A percentile compares a stretch with the other conserved stretches of the same genome.
These are phyloP conservation scores for Trametopsis cervina DNA, from an alignment of 768 basidiomycete species.

Conservation along the genomic window DNA sequence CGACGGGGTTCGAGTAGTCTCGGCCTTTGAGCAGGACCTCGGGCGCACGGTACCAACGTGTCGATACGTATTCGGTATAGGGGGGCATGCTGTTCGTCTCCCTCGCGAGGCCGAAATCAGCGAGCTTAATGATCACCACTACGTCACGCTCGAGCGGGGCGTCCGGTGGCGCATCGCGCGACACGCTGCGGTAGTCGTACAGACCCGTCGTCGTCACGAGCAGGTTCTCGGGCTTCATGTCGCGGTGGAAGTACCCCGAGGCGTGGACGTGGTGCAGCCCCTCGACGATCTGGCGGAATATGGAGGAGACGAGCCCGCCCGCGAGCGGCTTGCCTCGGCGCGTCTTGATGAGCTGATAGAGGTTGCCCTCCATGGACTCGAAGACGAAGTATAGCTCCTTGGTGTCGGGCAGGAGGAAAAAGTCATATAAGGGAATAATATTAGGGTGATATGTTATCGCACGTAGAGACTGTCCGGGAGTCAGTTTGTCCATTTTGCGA, in stretches of 20 bases:
- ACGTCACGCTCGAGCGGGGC: constrained; percentile 86
- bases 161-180: constrained; percentile 57
- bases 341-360: constrained; percentile 98
- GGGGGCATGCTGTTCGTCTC: constrained; percentile 85
- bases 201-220: constrained; percentile 96
- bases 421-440: constrained; percentile 98
- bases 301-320: constrained; percentile 92
- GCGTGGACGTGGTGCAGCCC: constrained; percentile 92
- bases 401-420: constrained; percentile 91
- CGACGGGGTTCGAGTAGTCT: constrained; percentile 95
- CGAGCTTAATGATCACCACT: constrained; percentile 93
- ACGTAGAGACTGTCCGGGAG: constrained; percentile 68
- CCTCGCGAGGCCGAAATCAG: constrained; percentile 95
- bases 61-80: constrained; percentile 98
- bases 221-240: constrained; percentile 99
- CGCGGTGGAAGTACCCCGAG: constrained; percentile 95
- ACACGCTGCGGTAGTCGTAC: constrained; percentile 81
- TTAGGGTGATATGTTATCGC: constrained; percentile 93
- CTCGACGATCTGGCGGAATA: constrained; percentile 85
- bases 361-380: constrained; percentile 99
- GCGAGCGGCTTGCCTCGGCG: constrained; percentile 92
- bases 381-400: constrained; percentile 99
- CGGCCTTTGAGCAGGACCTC: constrained; percentile 89
- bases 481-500: constrained; percentile 5
- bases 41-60: constrained; percentile 99